Evolutionary conservation across 805 yeast genomes (phyloP).

Genomic region (Candida xiaguanensis): DNA sequence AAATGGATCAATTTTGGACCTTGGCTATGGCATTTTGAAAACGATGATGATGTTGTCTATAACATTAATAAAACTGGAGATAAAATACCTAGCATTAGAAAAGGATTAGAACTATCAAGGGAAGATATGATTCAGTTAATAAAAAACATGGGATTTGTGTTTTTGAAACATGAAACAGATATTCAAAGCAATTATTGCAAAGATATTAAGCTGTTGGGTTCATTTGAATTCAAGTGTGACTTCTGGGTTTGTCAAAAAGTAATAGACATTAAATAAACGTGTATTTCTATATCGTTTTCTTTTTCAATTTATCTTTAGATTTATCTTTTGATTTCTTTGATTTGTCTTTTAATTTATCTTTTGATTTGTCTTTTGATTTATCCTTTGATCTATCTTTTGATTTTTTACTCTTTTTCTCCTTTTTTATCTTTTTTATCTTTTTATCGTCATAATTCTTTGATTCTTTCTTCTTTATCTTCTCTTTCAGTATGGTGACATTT

Average conservation of each 20-base stretch:
- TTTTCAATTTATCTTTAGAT: conserved; percentile 6
- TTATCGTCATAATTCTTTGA: conserved; percentile 12
- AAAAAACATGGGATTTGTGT: conserved; percentile 46
- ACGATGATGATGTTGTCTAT: conserved; percentile 29
- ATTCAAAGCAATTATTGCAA: conserved; percentile 52
- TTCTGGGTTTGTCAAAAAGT: conserved; percentile 57
- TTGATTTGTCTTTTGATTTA: conserved; percentile 8
- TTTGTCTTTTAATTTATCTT: neutral
- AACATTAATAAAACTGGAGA: conserved; percentile 18
- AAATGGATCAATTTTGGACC: conserved; percentile 69
- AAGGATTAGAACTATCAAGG: conserved; percentile 57
- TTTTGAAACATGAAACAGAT: conserved; percentile 41
- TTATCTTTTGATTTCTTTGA: conserved; percentile 11
- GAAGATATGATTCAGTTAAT: conserved; percentile 52
- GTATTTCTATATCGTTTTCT: neutral
- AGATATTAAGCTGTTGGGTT: conserved; percentile 48
- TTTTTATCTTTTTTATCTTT: conserved; percentile 9
- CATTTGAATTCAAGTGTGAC: conserved; percentile 58
- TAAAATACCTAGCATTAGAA: conserved; percentile 29
- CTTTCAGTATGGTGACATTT: neutral
- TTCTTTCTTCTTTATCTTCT: conserved; percentile 10
- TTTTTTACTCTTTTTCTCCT: conserved; percentile 12
- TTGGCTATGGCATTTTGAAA: conserved; percentile 68
- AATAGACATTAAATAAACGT: neutral
- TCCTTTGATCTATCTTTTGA: neutral